Evolutionary conservation across 106 monocot species (phyloP).

Genomic region (Allium sativum): DNA sequence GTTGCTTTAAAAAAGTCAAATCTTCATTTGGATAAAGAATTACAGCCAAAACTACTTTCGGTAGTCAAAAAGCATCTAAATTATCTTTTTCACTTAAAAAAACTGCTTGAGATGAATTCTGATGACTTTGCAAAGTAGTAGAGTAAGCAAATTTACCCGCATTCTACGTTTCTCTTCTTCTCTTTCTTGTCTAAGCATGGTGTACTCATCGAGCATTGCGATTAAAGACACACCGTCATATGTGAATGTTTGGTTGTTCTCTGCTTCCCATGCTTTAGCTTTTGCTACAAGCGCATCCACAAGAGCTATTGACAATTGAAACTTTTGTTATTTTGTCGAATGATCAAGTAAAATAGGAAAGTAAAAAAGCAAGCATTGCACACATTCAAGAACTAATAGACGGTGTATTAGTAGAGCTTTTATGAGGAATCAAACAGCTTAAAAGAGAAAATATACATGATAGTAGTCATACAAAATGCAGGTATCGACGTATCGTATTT

Average conservation of each 20-base stretch:
- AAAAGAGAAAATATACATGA: too few species aligned
- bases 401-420: too few species aligned
- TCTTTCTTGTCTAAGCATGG: slow-evolving; percentile 70
- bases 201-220: slow-evolving; percentile 91
- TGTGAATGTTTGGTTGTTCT: slow-evolving; percentile 46
- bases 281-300: slow-evolving; percentile 72
- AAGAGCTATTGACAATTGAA: slow-evolving; percentile 31
- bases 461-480: too few species aligned
- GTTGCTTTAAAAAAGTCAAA: too few species aligned
- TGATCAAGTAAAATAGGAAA: neutral
- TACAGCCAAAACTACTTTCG: too few species aligned
- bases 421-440: too few species aligned
- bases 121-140: too few species aligned
- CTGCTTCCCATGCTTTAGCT: slow-evolving; percentile 70
- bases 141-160: slow-evolving; percentile 26
- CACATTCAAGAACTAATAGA: neutral
- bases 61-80: too few species aligned
- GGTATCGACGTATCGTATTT: too few species aligned
- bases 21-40: too few species aligned
- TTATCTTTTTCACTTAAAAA: too few species aligned
- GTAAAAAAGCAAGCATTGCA: neutral
- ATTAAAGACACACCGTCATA: slow-evolving; percentile 84
- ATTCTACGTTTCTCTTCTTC: slow-evolving; percentile 79
- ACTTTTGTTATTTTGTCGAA: neutral
- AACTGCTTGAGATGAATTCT: too few species aligned